Base-by-base conservation (phyloP, 768 basidiomycete genomes). In the Macrolepiota albuminosa region DNA sequence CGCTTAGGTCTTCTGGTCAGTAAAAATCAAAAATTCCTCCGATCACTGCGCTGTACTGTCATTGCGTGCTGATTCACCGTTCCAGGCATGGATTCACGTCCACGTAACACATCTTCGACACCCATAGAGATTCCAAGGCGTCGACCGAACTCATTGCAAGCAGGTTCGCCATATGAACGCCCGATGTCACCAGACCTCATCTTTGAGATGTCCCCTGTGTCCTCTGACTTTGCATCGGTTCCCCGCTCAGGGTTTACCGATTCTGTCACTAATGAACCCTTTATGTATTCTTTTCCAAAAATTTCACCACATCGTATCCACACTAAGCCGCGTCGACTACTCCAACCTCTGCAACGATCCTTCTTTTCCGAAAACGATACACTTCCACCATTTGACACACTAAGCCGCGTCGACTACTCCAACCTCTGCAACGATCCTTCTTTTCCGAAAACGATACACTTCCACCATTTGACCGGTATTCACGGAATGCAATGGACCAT, bases 161-260 rank as follows among this genome's bases (percentile, higher is more conserved):
- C 67, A n/a, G 60, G 68, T 50, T 73, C 73, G 21, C 70, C 76
- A 42, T 57, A 63, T 45, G 64, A 66, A 49, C 68, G 71, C 45
- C 64, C 75, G 45, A 67, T 66, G 24, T 80, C 78, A 31, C 78
- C 80, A 55, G 81, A 82, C 43, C 72, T 82, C 61, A 72, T 82
- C n/a, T 81, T 82, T 63, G 79, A 81, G 51, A 82, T 82, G 81
- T 82, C 81, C 24, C 80, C 81, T 33, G 62, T 73, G 24, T 71
- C 72, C 16, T 67, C 73, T n/a, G 65, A 68, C 31, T 67, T 68
- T 54, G 61, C 70, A 33, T 59, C 66, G 24, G 11, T 54, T 54
- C 26, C 58, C 64, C 63, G 61, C 59, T 63, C 66, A 39, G 59
- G 67, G 45, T 63, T 57, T 34, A 61, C 70, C 46, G 65, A 63